A percentile compares a stretch with the other conserved stretches of the same genome.
phyloP scores from a whole-genome alignment of 345 rosid genomes.

The Rubroshorea leprosula region DNA sequence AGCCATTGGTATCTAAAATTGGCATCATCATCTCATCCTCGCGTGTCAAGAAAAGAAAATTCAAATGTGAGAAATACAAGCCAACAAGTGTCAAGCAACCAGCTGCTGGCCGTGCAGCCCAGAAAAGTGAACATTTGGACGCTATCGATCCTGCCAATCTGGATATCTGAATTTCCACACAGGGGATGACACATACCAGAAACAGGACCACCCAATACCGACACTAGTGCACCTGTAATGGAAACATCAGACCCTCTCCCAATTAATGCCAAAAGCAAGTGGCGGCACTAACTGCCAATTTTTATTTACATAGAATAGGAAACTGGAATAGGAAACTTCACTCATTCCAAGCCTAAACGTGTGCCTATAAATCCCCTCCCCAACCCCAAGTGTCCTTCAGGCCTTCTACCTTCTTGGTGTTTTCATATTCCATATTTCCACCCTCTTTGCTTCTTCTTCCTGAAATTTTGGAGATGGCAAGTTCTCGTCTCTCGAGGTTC shows the following conservation, averaged over 20 bases:
- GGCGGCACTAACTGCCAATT: constrained; percentile 30
- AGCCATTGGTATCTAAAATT: too few species aligned
- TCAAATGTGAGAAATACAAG: too few species aligned
- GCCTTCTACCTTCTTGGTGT: not conserved
- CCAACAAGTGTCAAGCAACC: constrained; percentile 22
- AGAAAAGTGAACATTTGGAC: constrained; percentile 26
- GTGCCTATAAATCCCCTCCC: constrained; percentile 23
- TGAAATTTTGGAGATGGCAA: constrained; percentile 42
- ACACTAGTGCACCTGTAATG: not conserved
- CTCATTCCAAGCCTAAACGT: constrained; percentile 22
- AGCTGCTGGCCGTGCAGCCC: constrained; percentile 11
- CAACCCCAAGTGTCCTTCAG: constrained; percentile 4
- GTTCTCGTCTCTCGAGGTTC: constrained; percentile 52
- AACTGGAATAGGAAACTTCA: constrained; percentile 14
- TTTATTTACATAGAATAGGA: not conserved
- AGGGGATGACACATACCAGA: not conserved
- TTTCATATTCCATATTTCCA: not conserved
- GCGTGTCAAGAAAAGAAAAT: too few species aligned
- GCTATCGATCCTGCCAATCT: constrained; percentile 22
- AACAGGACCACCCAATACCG: too few species aligned
- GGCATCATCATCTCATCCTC: too few species aligned
- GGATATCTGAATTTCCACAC: not conserved
- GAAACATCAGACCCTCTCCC: constrained; percentile 8
- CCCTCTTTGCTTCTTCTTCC: not conserved
- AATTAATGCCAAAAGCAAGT: constrained; percentile 25